These are phyloP conservation scores for Alternaria sp. DNA, from an alignment of 2,329 filamentous ascomycete genomes.

Conservation along the genomic window DNA sequence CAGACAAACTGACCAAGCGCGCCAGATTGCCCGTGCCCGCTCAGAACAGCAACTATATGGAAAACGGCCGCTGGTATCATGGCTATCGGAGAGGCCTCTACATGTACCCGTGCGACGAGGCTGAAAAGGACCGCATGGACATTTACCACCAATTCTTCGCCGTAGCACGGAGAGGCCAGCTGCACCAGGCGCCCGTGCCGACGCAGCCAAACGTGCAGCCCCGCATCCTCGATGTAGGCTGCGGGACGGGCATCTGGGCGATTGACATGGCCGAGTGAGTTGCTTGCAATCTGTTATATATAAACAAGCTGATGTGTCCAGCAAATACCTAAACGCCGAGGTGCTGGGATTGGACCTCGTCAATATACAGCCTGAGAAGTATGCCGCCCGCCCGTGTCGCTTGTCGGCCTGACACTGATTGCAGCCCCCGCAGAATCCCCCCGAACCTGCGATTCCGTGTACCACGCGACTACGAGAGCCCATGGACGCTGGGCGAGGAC, in stretches of 20 bases:
- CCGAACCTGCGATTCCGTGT: slow-evolving; percentile 71
- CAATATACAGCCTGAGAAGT: slow-evolving; percentile 67
- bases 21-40: slow-evolving; percentile 50
- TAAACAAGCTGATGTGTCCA: slow-evolving; percentile 32
- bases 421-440: slow-evolving; percentile 67
- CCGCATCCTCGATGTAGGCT: slow-evolving; percentile 73
- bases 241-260: slow-evolving; percentile 90
- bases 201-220: slow-evolving; percentile 43
- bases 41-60: slow-evolving; percentile 59
- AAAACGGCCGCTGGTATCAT: slow-evolving; percentile 76
- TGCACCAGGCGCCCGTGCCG: slow-evolving; percentile 56
- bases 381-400: slow-evolving; percentile 50
- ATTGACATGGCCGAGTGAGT: slow-evolving; percentile 83
- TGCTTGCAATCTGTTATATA: slow-evolving; percentile 7
- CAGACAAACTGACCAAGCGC: slow-evolving; percentile 17
- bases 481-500: slow-evolving; percentile 72
- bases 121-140: slow-evolving; percentile 80
- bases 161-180: slow-evolving; percentile 65
- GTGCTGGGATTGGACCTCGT: slow-evolving; percentile 67
- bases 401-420: slow-evolving; percentile 47
- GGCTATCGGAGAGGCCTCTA: slow-evolving; percentile 74
- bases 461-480: slow-evolving; percentile 78
- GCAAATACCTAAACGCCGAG: slow-evolving; percentile 65
- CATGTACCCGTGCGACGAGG: slow-evolving; percentile 79
- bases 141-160: slow-evolving; percentile 81